These are phyloP conservation scores for Magnolia changhungtana DNA, from an alignment of 164 flowering plant genomes.

Conservation along the genomic window DNA sequence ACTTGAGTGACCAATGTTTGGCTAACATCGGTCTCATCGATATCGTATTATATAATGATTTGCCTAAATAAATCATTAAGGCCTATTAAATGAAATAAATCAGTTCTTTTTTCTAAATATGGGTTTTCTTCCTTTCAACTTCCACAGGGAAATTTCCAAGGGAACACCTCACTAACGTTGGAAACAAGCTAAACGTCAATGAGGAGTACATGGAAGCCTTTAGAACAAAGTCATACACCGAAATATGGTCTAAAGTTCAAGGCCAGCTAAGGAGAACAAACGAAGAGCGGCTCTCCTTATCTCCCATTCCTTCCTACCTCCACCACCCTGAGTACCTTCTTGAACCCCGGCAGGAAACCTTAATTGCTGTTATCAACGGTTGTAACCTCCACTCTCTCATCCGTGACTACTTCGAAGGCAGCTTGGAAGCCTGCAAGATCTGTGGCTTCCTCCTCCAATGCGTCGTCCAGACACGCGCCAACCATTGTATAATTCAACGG, in stretches of 20 bases:
- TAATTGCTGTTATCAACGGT: conserved; percentile 27
- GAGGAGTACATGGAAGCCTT: conserved; percentile 75
- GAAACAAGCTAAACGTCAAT: conserved; percentile 45
- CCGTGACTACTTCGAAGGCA: conserved; percentile 49
- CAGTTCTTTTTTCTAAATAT: too few relatives aligned
- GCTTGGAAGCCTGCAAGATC: conserved; percentile 48
- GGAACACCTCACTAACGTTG: conserved; percentile 16
- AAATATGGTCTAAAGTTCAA: conserved; percentile 58
- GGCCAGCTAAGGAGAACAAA: conserved; percentile 18
- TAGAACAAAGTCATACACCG: conserved; percentile 71
- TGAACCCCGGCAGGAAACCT: conserved; percentile 53
- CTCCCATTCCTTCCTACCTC: conserved; percentile 1
- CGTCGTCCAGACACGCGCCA: conserved; percentile 45
- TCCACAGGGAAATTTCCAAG: conserved; percentile 7
- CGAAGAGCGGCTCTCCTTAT: not conserved
- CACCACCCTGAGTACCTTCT: conserved; percentile 42
- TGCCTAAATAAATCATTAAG: too few relatives aligned
- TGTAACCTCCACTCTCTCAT: conserved; percentile 40
- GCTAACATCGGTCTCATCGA: too few relatives aligned
- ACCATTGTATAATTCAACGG: conserved; percentile 37
- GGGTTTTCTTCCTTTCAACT: not conserved
- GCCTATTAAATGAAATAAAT: too few relatives aligned
- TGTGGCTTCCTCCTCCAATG: conserved; percentile 51
- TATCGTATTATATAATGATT: too few relatives aligned
- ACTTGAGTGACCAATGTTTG: too few relatives aligned